Evolutionary conservation across 2,329 filamentous ascomycete species (phyloP).

Genomic region (Purpureocillium lavendulum): DNA sequence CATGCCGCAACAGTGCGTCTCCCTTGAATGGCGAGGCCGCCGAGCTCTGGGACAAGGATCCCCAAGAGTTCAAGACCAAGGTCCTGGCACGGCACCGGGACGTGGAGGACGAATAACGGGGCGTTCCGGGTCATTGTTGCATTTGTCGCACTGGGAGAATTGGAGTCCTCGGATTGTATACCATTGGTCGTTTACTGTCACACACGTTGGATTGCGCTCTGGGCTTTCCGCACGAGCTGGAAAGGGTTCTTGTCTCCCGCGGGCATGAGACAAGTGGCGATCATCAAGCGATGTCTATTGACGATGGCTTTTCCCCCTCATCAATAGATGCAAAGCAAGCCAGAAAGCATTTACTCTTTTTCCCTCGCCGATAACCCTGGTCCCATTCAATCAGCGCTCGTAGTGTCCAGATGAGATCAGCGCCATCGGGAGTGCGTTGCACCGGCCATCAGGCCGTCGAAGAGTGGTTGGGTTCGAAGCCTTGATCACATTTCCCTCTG

Average conservation of each 20-base stretch:
- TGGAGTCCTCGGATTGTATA: slow-evolving; percentile 31
- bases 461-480: slow-evolving; percentile 11
- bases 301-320: slow-evolving; percentile 4
- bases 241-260: slow-evolving; percentile 1
- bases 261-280: slow-evolving; percentile 2
- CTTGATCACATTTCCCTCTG: slow-evolving; percentile 26
- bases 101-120: slow-evolving; percentile 50
- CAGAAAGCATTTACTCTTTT: slow-evolving; percentile 2
- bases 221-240: slow-evolving; percentile 10
- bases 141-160: slow-evolving; percentile 24
- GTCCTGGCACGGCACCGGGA: slow-evolving; percentile 55
- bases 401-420: no score
- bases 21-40: slow-evolving; percentile 95
- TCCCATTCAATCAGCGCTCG: no score
- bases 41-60: slow-evolving; percentile 87
- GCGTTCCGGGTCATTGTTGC: slow-evolving; percentile 7
- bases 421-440: no score
- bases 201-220: slow-evolving; percentile 24
- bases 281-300: background rate
- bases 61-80: slow-evolving; percentile 78
- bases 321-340: slow-evolving; percentile 1
- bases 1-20: slow-evolving; percentile 55
- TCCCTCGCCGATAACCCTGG: background rate
- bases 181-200: slow-evolving; percentile 14
- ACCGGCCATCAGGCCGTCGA: no score